Evolutionary conservation across 2,329 filamentous ascomycete genomes (phyloP), one percentile per base, ranked within the genome.

Genomic region (Nothophaeocryptopus gaeumannii): DNA sequence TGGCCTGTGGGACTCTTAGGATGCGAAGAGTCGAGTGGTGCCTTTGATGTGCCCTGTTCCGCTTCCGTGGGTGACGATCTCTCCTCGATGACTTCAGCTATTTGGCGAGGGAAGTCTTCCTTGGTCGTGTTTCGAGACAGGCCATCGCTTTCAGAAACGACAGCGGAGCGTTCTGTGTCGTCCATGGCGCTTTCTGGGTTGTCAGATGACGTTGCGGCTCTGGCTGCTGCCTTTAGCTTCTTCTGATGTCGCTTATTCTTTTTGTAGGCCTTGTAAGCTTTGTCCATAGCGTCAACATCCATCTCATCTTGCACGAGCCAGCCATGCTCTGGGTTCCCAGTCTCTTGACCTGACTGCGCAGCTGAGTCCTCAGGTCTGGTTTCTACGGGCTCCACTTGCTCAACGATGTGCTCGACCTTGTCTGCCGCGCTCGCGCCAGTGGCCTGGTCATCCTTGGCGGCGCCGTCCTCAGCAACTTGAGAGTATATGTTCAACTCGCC

Each of bases 201-300:
- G 41, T 56, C 51, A 13, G 55, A 56, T 3, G 44, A 45, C 20
- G 41, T 54, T 31, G 39, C 54, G 32, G 52, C 49, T 42, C 42
- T 55, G 11, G 47, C 45, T 31, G 47, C 49, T 45, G 58, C 56
- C 49, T 60, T 59, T 15, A 61, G 51, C 54, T 66, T 62, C 55
- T 64, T 66, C 43, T 63, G 61, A 45, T 63, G 59, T 36, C 64
- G 58, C 35, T 63, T 60, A 16, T 65, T 65, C 51, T 63, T 66
- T 56, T 63, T 66, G 57, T 64, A 66, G 15, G 60, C 60, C 36
- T 56, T 61, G 53, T 66, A 67, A 3, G 60, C 61, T 32, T 61
- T 54, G 48, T 66, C 63, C 62, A 65, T 65, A n/a, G 66, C 64
- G 30, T 66, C 64, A n/a, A 66, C 57, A 40, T 66, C 63, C 56